phyloP scores from a whole-genome alignment of 2,329 filamentous ascomycete species.

The Penicillium sp. region DNA sequence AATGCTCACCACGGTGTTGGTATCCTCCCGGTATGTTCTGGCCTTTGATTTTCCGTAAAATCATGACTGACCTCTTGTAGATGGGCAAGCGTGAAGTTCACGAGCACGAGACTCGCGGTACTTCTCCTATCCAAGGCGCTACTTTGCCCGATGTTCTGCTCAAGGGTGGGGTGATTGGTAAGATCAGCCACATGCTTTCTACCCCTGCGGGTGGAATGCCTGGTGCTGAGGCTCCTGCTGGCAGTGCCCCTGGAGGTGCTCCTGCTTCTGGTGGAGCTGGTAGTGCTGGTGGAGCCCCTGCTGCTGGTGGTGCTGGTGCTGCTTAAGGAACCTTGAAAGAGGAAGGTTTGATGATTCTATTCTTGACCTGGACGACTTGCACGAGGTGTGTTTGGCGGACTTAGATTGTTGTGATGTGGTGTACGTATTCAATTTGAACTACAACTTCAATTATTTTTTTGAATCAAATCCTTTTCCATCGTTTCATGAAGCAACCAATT shows the following conservation, averaged over 20 bases:
- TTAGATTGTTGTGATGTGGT: slow-evolving; percentile 1
- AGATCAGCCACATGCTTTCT: slow-evolving; percentile 14
- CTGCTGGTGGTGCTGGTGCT: not conserved
- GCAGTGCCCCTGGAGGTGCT: not conserved
- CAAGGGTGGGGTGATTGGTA: slow-evolving; percentile 19
- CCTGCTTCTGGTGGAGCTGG: not conserved
- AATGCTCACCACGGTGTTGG: slow-evolving; percentile 26
- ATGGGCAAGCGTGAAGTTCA: slow-evolving; percentile 20
- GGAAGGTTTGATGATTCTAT: not conserved
- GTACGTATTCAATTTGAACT: slow-evolving; percentile 14
- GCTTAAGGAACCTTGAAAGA: not conserved
- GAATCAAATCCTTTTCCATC: not conserved
- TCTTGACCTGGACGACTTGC: not conserved
- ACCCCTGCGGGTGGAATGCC: slow-evolving; percentile 3
- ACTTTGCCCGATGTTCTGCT: slow-evolving; percentile 22
- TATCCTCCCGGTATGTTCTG: slow-evolving; percentile 21
- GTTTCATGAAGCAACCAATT: not conserved
- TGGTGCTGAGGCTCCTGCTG: not conserved
- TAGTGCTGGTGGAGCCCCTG: not conserved
- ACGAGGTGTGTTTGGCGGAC: not conserved
- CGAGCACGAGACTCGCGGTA: slow-evolving; percentile 14
- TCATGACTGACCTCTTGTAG: slow-evolving; percentile 11
- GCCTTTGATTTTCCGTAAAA: not conserved
- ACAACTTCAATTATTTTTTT: slow-evolving; percentile 13
- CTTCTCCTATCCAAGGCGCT: slow-evolving; percentile 23